Conservation (phyloP, 345 rosid species). For the Gossypium australe region DNA sequence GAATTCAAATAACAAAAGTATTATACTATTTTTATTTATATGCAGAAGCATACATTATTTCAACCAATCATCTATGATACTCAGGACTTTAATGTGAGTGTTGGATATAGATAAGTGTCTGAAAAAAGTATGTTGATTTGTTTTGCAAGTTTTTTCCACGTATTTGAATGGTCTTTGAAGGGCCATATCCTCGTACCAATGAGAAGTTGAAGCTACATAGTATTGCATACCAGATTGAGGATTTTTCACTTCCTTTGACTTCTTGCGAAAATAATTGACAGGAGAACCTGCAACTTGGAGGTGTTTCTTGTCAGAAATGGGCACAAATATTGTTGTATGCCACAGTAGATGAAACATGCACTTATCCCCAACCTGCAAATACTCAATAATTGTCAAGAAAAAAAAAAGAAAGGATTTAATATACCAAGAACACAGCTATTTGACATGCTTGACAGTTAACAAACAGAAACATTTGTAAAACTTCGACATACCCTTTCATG, state of each 20-base stretch:
- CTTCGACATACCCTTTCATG: conserved; percentile 49
- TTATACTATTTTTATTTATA: neutral
- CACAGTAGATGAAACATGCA: conserved; percentile 61
- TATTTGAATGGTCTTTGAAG: neutral
- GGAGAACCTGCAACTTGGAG: conserved; percentile 72
- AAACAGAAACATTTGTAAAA: neutral
- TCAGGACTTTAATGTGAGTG: neutral
- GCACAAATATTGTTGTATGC: conserved; percentile 55
- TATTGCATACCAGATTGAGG: conserved; percentile 1
- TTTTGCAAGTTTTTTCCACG: too few species aligned
- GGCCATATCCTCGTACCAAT: neutral
- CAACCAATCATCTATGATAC: neutral
- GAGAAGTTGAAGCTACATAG: neutral
- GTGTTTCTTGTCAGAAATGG: conserved; percentile 40
- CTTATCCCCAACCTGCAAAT: conserved; percentile 57
- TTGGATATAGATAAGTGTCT: too few species aligned
- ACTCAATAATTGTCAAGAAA: neutral
- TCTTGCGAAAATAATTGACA: conserved; percentile 19
- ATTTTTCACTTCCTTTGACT: conserved; percentile 16
- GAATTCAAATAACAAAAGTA: neutral
- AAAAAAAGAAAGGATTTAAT: neutral
- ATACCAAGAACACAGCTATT: neutral
- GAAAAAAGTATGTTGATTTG: neutral
- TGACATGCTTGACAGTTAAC: neutral
- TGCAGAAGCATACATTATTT: neutral